A percentile compares a stretch with the other conserved stretches of the same genome.
phyloP scores from a whole-genome alignment of 2,329 filamentous ascomycete genomes.

The Aspergillus latus region DNA sequence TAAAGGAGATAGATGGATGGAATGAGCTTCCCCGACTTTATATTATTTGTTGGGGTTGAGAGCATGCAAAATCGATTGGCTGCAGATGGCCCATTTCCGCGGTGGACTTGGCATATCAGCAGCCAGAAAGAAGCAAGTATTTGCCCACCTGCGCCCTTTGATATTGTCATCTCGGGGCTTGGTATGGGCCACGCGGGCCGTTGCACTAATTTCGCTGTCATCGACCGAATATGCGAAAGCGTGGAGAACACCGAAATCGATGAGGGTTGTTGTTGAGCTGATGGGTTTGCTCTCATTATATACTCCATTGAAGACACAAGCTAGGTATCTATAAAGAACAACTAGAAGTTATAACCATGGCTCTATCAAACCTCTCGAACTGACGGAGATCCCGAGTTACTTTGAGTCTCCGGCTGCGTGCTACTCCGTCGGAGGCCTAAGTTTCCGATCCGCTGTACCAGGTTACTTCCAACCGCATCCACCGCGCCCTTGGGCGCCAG shows the following conservation, averaged over 20 bases:
- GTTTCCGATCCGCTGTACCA: conserved; percentile 81
- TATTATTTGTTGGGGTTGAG: conserved; percentile 1
- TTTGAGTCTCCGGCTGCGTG: conserved; percentile 33
- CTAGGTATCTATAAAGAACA: conserved; percentile 22
- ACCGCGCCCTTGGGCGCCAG: conserved; percentile 86
- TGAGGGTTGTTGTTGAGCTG: too few species aligned
- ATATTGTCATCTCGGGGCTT: neutral
- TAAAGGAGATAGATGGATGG: neutral
- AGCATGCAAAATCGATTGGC: conserved; percentile 15
- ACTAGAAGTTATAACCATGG: conserved; percentile 13
- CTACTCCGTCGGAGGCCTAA: conserved; percentile 60
- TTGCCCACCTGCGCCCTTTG: conserved; percentile 3
- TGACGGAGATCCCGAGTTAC: conserved; percentile 30
- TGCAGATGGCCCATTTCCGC: conserved; percentile 6
- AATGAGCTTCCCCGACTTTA: neutral
- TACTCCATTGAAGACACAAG: conserved; percentile 10
- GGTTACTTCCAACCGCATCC: conserved; percentile 86
- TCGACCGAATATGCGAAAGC: too few species aligned
- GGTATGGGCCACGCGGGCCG: neutral
- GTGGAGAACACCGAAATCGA: too few species aligned
- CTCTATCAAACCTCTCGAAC: conserved; percentile 36
- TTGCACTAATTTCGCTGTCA: neutral
- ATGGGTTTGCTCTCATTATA: neutral
- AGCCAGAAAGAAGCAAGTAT: conserved; percentile 7
- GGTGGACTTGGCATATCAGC: conserved; percentile 11